Evolutionary conservation across 1,284 basidiomycete genomes (phyloP), one percentile per base, ranked within the genome.

Genomic region (Fomitopsis palustris): DNA sequence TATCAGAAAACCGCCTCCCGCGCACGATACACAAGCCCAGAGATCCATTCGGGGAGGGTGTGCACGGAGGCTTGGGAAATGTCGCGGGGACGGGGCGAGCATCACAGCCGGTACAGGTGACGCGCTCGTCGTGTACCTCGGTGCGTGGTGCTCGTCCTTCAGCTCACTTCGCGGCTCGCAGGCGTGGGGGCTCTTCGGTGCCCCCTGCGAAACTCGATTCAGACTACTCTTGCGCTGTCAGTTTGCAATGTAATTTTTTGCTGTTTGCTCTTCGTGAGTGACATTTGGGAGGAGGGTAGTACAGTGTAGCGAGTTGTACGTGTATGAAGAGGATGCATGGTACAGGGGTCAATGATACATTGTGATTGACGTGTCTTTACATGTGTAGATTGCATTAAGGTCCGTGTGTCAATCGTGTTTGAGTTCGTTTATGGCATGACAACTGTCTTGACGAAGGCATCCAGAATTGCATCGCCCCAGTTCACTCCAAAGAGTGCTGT

Each of bases 391-490:
- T 27, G 27, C 8, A 8, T 45, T 21, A 23, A 16, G 21, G 25
- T 4, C 16, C 25, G 10, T 47, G 17, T 47, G 2, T 47, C 4
- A 23, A 10, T 45, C 10, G 21, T 43, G 3, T 8, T 7, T 5
- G 16, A 23, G 23, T 29, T 16, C 16, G 5, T 23, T 57, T 37
- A 57, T 27, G 56, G 52, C 14, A 6, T 25, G 21, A 56, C n/a
- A 23, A 60, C 53, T 14, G 59, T 56, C 35, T 67, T 57, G 10
- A 61, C 54, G 21, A 69, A 7, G 14, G 57, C 58, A 49, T 70
- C 67, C 21, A 66, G 59, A 35, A 72, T 64, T 4, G 68, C 37
- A 49, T 70, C 67, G 51, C 61, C 65, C 67, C 67, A 70, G 42
- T 67, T 57, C 27, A 70, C 60, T 1, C 60, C 61, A 31, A 60